Evolutionary conservation across 305 asterid species (phyloP).

Genomic region (Fraxinus velutina): DNA sequence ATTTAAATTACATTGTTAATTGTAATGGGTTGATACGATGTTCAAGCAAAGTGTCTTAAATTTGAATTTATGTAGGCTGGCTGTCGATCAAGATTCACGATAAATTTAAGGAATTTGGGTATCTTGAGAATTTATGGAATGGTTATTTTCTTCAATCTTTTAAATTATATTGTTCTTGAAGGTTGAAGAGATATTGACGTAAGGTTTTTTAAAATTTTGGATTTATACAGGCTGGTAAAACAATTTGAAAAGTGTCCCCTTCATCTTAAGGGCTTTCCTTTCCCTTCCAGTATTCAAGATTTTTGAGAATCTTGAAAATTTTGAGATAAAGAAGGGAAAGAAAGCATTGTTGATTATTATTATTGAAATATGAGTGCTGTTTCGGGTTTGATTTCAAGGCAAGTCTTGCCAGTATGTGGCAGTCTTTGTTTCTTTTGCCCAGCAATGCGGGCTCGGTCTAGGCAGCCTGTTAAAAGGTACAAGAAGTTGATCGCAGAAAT

Average conservation of each 20-base stretch:
- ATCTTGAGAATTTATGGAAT: neutral
- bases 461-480: slow-evolving; percentile 99
- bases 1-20: neutral
- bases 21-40: neutral
- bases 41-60: neutral
- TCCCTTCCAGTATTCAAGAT: slow-evolving; percentile 52
- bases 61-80: neutral
- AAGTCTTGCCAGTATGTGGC: slow-evolving; percentile 95
- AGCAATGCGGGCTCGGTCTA: slow-evolving; percentile 82
- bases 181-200: slow-evolving; percentile 34
- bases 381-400: slow-evolving; percentile 94
- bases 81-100: neutral
- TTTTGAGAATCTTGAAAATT: slow-evolving; percentile 27
- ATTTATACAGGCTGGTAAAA: slow-evolving; percentile 60
- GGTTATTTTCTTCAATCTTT: slow-evolving; percentile 17
- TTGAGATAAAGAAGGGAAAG: slow-evolving; percentile 33
- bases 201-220: slow-evolving; percentile 24
- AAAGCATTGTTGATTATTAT: slow-evolving; percentile 30
- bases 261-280: slow-evolving; percentile 49
- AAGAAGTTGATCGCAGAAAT: slow-evolving; percentile 95
- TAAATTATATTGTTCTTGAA: slow-evolving; percentile 19
- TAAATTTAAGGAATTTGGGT: neutral
- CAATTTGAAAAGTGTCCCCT: slow-evolving; percentile 43
- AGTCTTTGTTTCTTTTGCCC: slow-evolving; percentile 97
- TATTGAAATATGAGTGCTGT: slow-evolving; percentile 64